Evolutionary conservation across 2,329 filamentous ascomycete species (phyloP).

Genomic region (Penicillium thymicola): DNA sequence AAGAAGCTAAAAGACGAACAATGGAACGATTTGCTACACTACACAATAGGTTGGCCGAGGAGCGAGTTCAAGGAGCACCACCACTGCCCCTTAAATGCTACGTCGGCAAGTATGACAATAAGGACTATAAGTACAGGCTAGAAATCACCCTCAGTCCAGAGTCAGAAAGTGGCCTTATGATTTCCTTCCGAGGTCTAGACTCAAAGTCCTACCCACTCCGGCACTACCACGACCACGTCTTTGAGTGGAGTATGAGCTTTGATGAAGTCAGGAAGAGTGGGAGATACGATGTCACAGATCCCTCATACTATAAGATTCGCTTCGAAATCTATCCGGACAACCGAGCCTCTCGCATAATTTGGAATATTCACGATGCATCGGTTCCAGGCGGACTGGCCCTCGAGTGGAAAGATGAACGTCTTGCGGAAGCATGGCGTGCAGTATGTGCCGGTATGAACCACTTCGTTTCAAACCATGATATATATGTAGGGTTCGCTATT

Average conservation of each 20-base stretch:
- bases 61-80: neutral
- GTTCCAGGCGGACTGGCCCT: neutral
- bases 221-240: slow-evolving; percentile 3
- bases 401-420: neutral
- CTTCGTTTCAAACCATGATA: neutral
- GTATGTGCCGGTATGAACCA: neutral
- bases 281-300: neutral
- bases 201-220: neutral
- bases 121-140: neutral
- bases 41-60: neutral
- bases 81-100: neutral
- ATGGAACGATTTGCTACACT: neutral
- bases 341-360: neutral
- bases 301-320: neutral
- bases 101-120: slow-evolving; percentile 1
- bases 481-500: neutral
- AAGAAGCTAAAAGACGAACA: neutral
- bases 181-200: neutral
- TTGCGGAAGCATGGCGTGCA: neutral
- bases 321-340: neutral
- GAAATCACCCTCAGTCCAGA: neutral
- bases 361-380: neutral
- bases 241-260: slow-evolving; percentile 3
- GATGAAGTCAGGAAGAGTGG: neutral
- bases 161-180: neutral